Evolutionary conservation across 176 grass and related monocot genomes (phyloP), one percentile per base, ranked within the genome.

Genomic region (Carex parvula): DNA sequence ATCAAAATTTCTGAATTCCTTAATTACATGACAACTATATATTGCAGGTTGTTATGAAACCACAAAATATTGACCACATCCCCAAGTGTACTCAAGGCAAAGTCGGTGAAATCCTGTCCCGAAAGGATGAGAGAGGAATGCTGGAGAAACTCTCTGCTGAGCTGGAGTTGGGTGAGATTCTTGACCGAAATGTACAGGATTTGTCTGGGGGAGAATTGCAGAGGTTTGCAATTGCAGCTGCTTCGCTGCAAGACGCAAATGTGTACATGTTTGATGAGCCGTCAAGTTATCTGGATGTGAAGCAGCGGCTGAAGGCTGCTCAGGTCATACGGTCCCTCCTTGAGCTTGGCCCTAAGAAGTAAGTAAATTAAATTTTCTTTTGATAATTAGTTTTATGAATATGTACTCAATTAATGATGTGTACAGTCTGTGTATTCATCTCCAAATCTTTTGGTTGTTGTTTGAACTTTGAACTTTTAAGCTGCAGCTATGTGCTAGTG

Each of bases 201-300:
- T 90, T 98, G 13, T 98, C 92, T 79, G 87, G 92, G 60, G 92
- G 92, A 81, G 95, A 94, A 82, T 86, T 98, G 37, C 96, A 98
- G 84, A 91, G 96, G 75, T 91, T 98, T 86, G 96, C 96, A 20
- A 98, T 98, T 79, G 92, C 96, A 74, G 90, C 93, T 74, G 88
- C 86, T 84, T 93, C 92, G 65, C 74, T 95, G 62, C 92, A 95
- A 87, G 91, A 93, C 87, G 96, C 92, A 1, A 90, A 94, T 53
- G 86, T 94, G 60, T 98, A 86, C 86, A 94, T 93, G 92, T 94
- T 98, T 54, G 92, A 98, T 79, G 95, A 98, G 58, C 89, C 95
- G 54, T 91, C 89, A 81, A 94, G 89, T 84, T 98, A 93, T 82
- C 92, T 98, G 65, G 90, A 98, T 86, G 90, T 98, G 35, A 98